Percentiles rank a stretch among this genome's conserved stretches.
phyloP scores from a whole-genome alignment of 192 early-diverging fungal species.

The Kappamyces sp. region DNA sequence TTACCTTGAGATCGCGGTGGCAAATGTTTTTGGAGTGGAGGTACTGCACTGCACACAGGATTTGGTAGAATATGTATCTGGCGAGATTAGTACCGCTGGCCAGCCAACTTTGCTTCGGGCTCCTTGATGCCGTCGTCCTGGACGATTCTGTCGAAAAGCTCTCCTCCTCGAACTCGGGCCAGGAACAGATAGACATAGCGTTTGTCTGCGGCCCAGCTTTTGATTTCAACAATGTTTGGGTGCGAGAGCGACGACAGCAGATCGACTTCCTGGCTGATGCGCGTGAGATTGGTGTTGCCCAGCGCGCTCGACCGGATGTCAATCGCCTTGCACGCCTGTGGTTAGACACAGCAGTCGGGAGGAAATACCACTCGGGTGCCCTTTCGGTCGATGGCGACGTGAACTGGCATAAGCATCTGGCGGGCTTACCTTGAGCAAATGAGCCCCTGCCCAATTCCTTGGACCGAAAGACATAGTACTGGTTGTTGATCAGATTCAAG shows the following conservation, averaged over 20 bases:
- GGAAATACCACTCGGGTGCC: not conserved
- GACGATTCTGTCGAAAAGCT: slow-evolving; percentile 67
- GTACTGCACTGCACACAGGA: slow-evolving; percentile 40
- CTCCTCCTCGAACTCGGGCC: slow-evolving; percentile 66
- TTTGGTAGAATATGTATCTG: slow-evolving; percentile 40
- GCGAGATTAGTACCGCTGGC: slow-evolving; percentile 44
- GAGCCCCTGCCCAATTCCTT: slow-evolving; percentile 4
- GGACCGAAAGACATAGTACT: not conserved
- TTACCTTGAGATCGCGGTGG: slow-evolving; percentile 32
- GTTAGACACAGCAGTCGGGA: too few species aligned
- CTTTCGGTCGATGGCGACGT: slow-evolving; percentile 2
- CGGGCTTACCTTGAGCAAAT: slow-evolving; percentile 1
- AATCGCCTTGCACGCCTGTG: slow-evolving; percentile 6
- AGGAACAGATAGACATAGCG: slow-evolving; percentile 59
- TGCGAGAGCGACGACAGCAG: slow-evolving; percentile 50
- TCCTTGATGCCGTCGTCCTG: slow-evolving; percentile 26
- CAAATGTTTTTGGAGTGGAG: slow-evolving; percentile 51
- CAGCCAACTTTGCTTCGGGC: slow-evolving; percentile 33
- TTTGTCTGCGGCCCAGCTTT: slow-evolving; percentile 58
- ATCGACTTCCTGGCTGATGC: slow-evolving; percentile 12
- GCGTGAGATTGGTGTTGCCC: not conserved
- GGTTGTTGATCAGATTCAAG: not conserved
- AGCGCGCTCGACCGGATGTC: slow-evolving; percentile 1
- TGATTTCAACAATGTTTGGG: slow-evolving; percentile 59
- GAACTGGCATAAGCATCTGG: not conserved